Evolutionary conservation across 352 stramenopile genomes (phyloP).

Genomic region (Phytophthora fragariae): DNA sequence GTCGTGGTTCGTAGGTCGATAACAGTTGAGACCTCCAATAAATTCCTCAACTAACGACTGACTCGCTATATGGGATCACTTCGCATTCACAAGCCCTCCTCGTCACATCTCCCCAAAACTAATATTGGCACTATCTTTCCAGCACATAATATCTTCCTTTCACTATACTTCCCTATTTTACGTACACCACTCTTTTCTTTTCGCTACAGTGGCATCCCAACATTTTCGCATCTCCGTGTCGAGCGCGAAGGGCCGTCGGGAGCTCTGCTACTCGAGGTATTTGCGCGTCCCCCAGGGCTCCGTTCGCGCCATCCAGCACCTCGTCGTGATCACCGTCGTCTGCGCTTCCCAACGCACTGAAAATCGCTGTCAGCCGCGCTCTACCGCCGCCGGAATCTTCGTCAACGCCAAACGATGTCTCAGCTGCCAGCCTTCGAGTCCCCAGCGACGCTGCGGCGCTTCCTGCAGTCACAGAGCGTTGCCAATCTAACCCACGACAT

Average conservation of each 20-base stretch:
- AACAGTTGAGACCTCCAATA: neutral
- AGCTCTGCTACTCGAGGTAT: slow-evolving; percentile 5
- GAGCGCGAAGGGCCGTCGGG: neutral
- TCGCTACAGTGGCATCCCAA: slow-evolving; percentile 1
- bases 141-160: neutral
- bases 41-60: no score
- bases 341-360: slow-evolving; percentile 5
- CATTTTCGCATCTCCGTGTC: slow-evolving; percentile 21
- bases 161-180: neutral
- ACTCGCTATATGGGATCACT: neutral
- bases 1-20: neutral
- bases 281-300: slow-evolving; percentile 1
- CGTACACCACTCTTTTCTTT: neutral
- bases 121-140: neutral
- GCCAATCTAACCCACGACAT: slow-evolving; percentile 11
- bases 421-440: slow-evolving; percentile 4
- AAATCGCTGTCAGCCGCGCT: neutral
- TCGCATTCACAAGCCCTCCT: neutral
- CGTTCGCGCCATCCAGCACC: neutral
- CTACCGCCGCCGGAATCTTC: neutral
- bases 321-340: neutral
- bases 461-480: slow-evolving; percentile 29
- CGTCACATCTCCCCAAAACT: neutral
- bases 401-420: slow-evolving; percentile 18
- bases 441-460: slow-evolving; percentile 27